phyloP scores from a whole-genome alignment of 2,329 filamentous ascomycete species.

The Aschersonia sp. region DNA sequence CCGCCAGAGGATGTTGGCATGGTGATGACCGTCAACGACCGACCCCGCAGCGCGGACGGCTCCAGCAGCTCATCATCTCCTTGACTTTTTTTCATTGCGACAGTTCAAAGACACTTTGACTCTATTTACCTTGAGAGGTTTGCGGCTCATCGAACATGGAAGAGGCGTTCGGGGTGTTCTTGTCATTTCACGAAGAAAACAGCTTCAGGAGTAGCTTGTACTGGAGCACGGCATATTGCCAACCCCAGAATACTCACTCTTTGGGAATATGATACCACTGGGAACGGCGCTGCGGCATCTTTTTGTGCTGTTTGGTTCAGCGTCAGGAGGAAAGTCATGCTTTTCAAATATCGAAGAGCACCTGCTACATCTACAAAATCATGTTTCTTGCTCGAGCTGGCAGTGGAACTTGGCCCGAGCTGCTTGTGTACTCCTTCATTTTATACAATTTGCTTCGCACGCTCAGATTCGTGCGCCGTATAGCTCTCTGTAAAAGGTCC shows the following conservation, averaged over 20 bases:
- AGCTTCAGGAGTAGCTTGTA: not conserved
- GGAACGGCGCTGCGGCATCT: slow-evolving; percentile 13
- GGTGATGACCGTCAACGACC: slow-evolving; percentile 14
- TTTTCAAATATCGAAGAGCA: not conserved
- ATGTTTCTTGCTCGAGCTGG: too few relatives aligned
- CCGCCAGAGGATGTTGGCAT: slow-evolving; percentile 14
- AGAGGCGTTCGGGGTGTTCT: not conserved
- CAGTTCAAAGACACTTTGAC: not conserved
- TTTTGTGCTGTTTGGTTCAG: slow-evolving; percentile 1
- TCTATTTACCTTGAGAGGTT: too few relatives aligned
- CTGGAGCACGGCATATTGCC: slow-evolving; percentile 6
- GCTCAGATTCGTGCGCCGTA: too few relatives aligned
- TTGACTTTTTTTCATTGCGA: slow-evolving; percentile 5
- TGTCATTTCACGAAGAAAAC: not conserved
- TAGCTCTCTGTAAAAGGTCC: too few relatives aligned
- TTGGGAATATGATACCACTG: slow-evolving; percentile 22
- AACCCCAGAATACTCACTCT: slow-evolving; percentile 6
- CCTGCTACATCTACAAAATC: too few relatives aligned
- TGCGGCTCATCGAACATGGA: not conserved
- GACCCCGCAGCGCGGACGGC: slow-evolving; percentile 18
- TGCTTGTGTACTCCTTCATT: too few relatives aligned
- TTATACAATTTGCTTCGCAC: too few relatives aligned
- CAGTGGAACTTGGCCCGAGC: too few relatives aligned
- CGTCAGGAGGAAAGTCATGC: not conserved
- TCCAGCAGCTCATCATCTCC: slow-evolving; percentile 20